phyloP scores from a whole-genome alignment of 169 alveolate species.

The Neospora caninum region DNA sequence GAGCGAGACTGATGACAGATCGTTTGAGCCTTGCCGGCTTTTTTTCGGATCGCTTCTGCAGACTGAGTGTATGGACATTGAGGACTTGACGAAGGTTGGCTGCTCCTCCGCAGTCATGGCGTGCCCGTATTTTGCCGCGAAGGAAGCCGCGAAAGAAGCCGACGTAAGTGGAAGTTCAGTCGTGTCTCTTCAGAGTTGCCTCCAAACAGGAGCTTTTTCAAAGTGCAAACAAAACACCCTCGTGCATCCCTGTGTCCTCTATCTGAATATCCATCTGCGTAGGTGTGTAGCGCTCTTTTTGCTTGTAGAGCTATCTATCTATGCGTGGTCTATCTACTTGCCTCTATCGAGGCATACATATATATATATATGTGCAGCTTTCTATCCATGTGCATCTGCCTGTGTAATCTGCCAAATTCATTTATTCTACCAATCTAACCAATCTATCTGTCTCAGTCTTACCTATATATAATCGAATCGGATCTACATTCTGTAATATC shows the following conservation, averaged over 20 bases:
- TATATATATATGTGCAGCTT: background rate
- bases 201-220: background rate
- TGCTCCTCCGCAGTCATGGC: background rate
- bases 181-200: background rate
- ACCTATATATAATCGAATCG: too few relatives aligned
- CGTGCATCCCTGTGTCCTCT: too few relatives aligned
- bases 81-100: background rate
- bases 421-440: too few relatives aligned
- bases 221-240: background rate
- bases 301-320: too few relatives aligned
- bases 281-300: too few relatives aligned
- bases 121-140: background rate
- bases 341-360: background rate
- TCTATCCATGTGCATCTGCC: too few relatives aligned
- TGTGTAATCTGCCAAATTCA: too few relatives aligned
- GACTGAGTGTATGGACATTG: conserved; percentile 34
- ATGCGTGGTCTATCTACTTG: too few relatives aligned
- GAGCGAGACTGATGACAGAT: too few relatives aligned
- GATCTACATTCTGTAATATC: too few relatives aligned
- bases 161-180: background rate
- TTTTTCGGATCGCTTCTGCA: background rate
- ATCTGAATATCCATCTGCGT: too few relatives aligned
- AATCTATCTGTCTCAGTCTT: too few relatives aligned
- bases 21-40: background rate
- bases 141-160: background rate